phyloP scores from a whole-genome alignment of 805 yeast species.

The Yamadazyma kitorensis region DNA sequence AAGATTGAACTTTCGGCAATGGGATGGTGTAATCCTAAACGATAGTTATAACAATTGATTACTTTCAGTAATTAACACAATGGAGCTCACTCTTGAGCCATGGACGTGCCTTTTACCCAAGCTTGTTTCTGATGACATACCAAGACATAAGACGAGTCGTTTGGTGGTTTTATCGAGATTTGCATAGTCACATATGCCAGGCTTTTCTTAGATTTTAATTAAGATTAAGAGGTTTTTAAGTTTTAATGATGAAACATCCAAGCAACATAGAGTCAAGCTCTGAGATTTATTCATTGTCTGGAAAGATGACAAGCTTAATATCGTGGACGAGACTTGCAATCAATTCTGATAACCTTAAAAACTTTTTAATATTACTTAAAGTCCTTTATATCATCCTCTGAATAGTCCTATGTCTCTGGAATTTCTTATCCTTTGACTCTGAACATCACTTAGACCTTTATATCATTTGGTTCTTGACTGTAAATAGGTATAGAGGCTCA shows the following conservation, averaged over 20 bases:
- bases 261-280: slow-evolving; percentile 93
- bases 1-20: slow-evolving; percentile 51
- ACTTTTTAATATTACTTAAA: slow-evolving; percentile 12
- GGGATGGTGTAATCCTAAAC: slow-evolving; percentile 57
- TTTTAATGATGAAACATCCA: slow-evolving; percentile 66
- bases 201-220: slow-evolving; percentile 32
- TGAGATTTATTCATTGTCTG: slow-evolving; percentile 54
- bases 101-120: slow-evolving; percentile 48
- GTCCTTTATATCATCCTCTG: too few species aligned
- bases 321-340: slow-evolving; percentile 71
- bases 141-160: neutral
- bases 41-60: slow-evolving; percentile 73
- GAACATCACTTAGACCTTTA: too few species aligned
- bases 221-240: slow-evolving; percentile 20
- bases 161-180: too few species aligned
- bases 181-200: slow-evolving; percentile 71
- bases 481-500: too few species aligned
- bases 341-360: slow-evolving; percentile 29
- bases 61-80: slow-evolving; percentile 54
- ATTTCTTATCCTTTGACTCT: too few species aligned
- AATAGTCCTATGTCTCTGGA: too few species aligned
- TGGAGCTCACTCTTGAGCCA: slow-evolving; percentile 82
- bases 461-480: too few species aligned
- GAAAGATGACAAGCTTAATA: slow-evolving; percentile 42
- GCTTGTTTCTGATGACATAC: slow-evolving; percentile 16